Base-by-base conservation (phyloP, 2,329 filamentous ascomycete genomes). In the Curvularia sp. region DNA sequence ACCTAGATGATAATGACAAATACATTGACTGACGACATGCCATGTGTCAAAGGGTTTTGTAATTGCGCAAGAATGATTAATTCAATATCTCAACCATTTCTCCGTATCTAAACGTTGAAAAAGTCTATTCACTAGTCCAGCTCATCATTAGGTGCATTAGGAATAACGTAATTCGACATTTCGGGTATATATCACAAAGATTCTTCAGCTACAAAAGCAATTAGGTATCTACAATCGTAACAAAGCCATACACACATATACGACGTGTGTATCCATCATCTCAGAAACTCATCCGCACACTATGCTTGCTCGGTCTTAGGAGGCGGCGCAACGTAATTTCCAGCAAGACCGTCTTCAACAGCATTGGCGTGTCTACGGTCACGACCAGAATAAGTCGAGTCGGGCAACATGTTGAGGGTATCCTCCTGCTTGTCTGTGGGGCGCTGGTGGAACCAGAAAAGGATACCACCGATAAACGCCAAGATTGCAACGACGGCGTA, bases 341-440 rank as follows among this genome's bases (percentile, higher is more conserved):
- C 55, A 15, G 49, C 38, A 26, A 57, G 18, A 35, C 35, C 51
- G 60, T 68, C 66, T 50, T 69, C 67, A 28, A 53, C 43, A 31
- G 15, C 33, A 10, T 9, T 50, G 44, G 65, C 55, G 44, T 68
- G 67, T 55, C 69, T 69, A 44, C 69, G 54, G 53, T 76, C 69
- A 28, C 67, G 66, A 2, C 74, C 75, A 12, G 70, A 43, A 49
- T 78, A 78, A 30, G 63, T 75, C 15, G 70, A 73, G 52, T 78
- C 76, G 4, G 65, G 75, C 70, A 72, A 86, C 83, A 86, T 84
- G 75, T 93, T 93, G 64, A 89, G 79, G 67, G 82, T 80, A 73
- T 92, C 90, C 72, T 93, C 90, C 63, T 88, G 80, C 26, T 76
- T 78, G 70, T 93, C 90, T 9, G 89, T 80, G n/a, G 84, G 80